Conservation (phyloP, 139 green algal species). For the Closterium sp. region DNA sequence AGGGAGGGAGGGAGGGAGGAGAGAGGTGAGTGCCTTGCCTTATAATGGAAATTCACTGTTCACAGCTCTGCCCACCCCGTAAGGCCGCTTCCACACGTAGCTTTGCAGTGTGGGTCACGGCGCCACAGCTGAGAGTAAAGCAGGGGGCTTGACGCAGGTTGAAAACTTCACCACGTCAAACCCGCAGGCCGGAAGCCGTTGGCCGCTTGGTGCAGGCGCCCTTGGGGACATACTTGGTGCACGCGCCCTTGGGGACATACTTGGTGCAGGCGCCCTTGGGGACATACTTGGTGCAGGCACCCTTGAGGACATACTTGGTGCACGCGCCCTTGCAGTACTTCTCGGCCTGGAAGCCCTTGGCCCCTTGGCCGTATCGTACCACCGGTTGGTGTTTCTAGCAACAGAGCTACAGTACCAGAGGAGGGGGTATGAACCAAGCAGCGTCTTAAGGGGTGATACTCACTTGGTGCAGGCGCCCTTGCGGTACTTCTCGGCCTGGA, state of each 20-base stretch:
- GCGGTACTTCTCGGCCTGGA: constrained; percentile 90
- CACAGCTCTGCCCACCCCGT: too few relatives aligned
- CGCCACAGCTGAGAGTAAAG: constrained; percentile 80
- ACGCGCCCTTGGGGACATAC: constrained; percentile 86
- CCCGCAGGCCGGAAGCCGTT: too few relatives aligned
- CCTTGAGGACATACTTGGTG: constrained; percentile 76
- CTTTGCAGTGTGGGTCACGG: constrained; percentile 92
- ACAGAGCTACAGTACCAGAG: constrained; percentile 77
- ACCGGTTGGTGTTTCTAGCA: constrained; percentile 60
- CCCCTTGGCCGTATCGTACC: constrained; percentile 96
- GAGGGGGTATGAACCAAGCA: neutral
- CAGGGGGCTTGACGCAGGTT: too few relatives aligned
- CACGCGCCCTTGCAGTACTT: constrained; percentile 96
- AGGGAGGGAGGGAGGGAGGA: neutral
- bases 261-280: constrained; percentile 97
- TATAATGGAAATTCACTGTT: too few relatives aligned
- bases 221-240: constrained; percentile 78
- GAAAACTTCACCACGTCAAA: too few relatives aligned
- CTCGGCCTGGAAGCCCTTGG: constrained; percentile 87
- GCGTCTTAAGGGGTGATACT: neutral
- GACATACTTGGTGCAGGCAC: too few relatives aligned
- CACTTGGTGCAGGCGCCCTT: constrained; percentile 98
- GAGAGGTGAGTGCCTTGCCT: neutral
- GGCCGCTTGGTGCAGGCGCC: too few relatives aligned
- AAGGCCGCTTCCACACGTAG: constrained; percentile 95